phyloP scores from a whole-genome alignment of 2,329 filamentous ascomycete species.

The Tolypocladium sp. region DNA sequence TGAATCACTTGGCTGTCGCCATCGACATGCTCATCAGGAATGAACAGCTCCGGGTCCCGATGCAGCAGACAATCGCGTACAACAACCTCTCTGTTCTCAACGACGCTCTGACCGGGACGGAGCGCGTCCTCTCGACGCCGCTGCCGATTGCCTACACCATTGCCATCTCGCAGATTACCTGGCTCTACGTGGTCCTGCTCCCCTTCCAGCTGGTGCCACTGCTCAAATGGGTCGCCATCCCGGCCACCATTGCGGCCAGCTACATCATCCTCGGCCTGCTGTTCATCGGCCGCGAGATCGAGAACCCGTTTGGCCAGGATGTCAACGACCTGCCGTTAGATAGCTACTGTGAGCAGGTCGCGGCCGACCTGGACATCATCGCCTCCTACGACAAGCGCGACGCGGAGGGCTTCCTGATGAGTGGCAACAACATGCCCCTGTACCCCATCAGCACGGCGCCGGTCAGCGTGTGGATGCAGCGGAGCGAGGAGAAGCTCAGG shows the following conservation, averaged over 20 bases:
- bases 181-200: slow-evolving; percentile 71
- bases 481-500: slow-evolving; percentile 29
- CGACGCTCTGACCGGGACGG: slow-evolving; percentile 62
- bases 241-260: slow-evolving; percentile 60
- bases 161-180: slow-evolving; percentile 77
- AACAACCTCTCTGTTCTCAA: slow-evolving; percentile 56
- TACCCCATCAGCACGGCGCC: slow-evolving; percentile 41
- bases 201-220: slow-evolving; percentile 66
- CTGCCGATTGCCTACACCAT: slow-evolving; percentile 78
- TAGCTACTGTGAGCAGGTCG: slow-evolving; percentile 65
- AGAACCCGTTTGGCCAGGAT: slow-evolving; percentile 77
- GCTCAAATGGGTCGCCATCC: slow-evolving; percentile 68
- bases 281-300: slow-evolving; percentile 70
- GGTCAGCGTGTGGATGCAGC: slow-evolving; percentile 27
- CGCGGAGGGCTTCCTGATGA: slow-evolving; percentile 21
- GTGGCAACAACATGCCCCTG: slow-evolving; percentile 39
- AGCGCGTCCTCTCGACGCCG: slow-evolving; percentile 74
- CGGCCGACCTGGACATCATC: slow-evolving; percentile 66
- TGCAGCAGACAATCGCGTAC: slow-evolving; percentile 52
- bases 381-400: slow-evolving; percentile 37
- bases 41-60: slow-evolving; percentile 44
- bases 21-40: slow-evolving; percentile 51
- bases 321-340: slow-evolving; percentile 77
- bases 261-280: slow-evolving; percentile 77
- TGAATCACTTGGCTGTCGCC: slow-evolving; percentile 61